Percentiles rank a stretch among this genome's conserved stretches.
These are phyloP conservation scores for Zanthoxylum bungeanum DNA, from an alignment of 345 rosid species.

Conservation along the genomic window DNA sequence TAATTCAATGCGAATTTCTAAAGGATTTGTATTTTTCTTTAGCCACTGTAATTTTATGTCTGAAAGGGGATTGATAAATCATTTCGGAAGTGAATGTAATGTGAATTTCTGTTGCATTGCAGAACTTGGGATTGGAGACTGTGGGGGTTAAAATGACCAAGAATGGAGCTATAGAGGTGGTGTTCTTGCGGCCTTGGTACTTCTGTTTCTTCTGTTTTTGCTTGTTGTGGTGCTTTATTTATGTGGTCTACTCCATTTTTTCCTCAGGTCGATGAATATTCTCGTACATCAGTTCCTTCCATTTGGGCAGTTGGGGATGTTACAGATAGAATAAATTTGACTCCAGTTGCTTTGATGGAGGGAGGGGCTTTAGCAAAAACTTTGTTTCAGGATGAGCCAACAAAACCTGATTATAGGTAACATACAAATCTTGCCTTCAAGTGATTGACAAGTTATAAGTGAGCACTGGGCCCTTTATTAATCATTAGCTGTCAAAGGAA, in stretches of 20 bases:
- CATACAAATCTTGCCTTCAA: not conserved
- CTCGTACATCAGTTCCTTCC: conserved; percentile 77
- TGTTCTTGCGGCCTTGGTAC: not conserved
- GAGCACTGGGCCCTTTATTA: not conserved
- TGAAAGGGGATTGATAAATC: not conserved
- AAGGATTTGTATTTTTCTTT: not conserved
- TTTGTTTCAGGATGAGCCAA: conserved; percentile 67
- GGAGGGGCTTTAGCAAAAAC: conserved; percentile 96
- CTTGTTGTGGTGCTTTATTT: conserved; percentile 4
- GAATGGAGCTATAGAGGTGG: conserved; percentile 93
- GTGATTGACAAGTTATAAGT: not conserved
- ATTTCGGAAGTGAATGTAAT: conserved; percentile 19
- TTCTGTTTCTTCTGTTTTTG: conserved; percentile 3
- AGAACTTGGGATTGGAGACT: conserved; percentile 87
- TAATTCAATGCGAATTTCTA: not conserved
- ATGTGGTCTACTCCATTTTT: conserved; percentile 13
- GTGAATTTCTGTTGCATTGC: conserved; percentile 29
- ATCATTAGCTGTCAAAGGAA: not conserved
- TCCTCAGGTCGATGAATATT: conserved; percentile 86
- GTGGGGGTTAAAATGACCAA: conserved; percentile 68
- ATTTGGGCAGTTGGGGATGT: conserved; percentile 99
- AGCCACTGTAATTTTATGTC: not conserved
- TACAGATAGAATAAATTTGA: conserved; percentile 88
- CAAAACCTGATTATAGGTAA: conserved; percentile 89
- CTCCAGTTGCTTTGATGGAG: conserved; percentile 99